Evolutionary conservation across 2,329 filamentous ascomycete genomes (phyloP).

Genomic region (Biscogniauxia sp.): DNA sequence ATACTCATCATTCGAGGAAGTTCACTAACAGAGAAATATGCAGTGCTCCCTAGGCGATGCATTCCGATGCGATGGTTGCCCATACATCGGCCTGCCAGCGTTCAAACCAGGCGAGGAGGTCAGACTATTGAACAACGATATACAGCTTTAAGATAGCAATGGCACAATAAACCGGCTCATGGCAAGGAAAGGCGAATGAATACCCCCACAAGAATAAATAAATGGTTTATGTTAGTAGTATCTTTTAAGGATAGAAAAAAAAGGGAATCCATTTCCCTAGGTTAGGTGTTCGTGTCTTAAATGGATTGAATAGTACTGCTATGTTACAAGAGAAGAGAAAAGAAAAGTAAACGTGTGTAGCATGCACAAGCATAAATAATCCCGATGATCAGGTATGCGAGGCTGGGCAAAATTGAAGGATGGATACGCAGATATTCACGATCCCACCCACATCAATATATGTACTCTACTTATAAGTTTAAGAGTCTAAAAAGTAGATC

Average conservation of each 20-base stretch:
- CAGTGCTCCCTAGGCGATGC: slow-evolving; percentile 80
- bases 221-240: not conserved
- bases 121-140: slow-evolving; percentile 77
- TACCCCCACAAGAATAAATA: not conserved
- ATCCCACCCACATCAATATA: too few species aligned
- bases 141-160: slow-evolving; percentile 66
- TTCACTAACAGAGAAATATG: not conserved
- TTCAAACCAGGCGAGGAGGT: slow-evolving; percentile 98
- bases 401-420: too few species aligned
- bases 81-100: slow-evolving; percentile 61
- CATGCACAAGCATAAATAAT: not conserved
- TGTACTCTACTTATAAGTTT: too few species aligned
- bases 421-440: too few species aligned
- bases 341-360: not conserved
- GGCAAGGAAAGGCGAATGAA: not conserved
- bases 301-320: not conserved
- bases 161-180: not conserved
- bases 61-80: slow-evolving; percentile 66
- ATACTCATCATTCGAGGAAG: not conserved
- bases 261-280: too few species aligned
- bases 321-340: not conserved
- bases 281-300: too few species aligned
- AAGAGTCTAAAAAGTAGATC: too few species aligned
- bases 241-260: not conserved
- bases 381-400: too few species aligned